Conservation (phyloP, 108 stramenopile species). For the Nitzschia sp. region DNA sequence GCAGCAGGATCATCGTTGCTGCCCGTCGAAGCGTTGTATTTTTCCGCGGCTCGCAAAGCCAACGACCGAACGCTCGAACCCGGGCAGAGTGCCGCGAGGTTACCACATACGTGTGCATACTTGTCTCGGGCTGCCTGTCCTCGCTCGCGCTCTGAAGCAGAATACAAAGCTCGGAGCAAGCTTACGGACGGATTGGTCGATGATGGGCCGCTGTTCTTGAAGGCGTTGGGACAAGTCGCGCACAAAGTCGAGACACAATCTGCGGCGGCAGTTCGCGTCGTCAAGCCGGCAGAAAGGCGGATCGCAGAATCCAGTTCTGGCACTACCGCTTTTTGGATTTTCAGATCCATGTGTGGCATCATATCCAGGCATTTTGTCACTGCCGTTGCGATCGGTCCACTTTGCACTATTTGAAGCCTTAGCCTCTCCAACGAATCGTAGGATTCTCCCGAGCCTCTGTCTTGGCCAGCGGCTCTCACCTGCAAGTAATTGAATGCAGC, state of each 20-base stretch:
- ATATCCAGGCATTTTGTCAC: slow-evolving; percentile 79
- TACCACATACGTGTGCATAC: slow-evolving; percentile 61
- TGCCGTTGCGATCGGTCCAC: slow-evolving; percentile 72
- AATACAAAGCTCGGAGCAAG: slow-evolving; percentile 80
- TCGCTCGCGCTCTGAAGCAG: slow-evolving; percentile 73
- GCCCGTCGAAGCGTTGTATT: slow-evolving; percentile 70
- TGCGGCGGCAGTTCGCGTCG: slow-evolving; percentile 80
- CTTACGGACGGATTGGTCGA: slow-evolving; percentile 69
- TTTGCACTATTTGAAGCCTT: slow-evolving; percentile 65
- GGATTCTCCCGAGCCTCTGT: slow-evolving; percentile 29
- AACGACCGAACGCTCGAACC: slow-evolving; percentile 70
- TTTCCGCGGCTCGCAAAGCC: slow-evolving; percentile 62
- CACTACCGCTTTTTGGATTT: slow-evolving; percentile 61
- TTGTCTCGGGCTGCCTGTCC: slow-evolving; percentile 63
- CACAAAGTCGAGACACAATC: slow-evolving; percentile 73
- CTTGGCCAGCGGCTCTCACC: slow-evolving; percentile 64
- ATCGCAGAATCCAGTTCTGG: slow-evolving; percentile 53
- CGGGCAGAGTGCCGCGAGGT: slow-evolving; percentile 70
- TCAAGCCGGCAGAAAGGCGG: slow-evolving; percentile 64
- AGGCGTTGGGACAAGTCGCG: slow-evolving; percentile 64
- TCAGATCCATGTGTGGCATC: slow-evolving; percentile 45
- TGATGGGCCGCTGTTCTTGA: slow-evolving; percentile 54
- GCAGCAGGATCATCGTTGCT: slow-evolving; percentile 72
- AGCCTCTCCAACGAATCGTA: slow-evolving; percentile 73
- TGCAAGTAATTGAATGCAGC: slow-evolving; percentile 85